Percentiles rank a stretch among this genome's conserved stretches.
Conservation (phyloP, 2,329 filamentous ascomycete genomes). For the Colletotrichum lindemuthianum region DNA sequence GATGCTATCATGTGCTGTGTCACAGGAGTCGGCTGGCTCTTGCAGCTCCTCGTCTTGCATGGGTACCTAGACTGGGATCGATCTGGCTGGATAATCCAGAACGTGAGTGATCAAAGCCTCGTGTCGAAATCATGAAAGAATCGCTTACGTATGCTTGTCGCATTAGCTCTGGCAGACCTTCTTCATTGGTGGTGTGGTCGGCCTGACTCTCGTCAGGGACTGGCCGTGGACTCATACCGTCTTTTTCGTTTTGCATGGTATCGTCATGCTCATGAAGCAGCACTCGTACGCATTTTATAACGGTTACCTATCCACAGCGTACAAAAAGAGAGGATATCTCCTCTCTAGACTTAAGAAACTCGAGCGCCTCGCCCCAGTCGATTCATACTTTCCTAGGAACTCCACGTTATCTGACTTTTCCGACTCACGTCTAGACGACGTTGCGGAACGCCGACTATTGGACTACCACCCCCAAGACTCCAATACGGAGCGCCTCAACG, state of each 20-base stretch:
- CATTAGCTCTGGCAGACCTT: conserved; percentile 72
- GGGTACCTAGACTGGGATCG: conserved; percentile 74
- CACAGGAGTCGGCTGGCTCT: conserved; percentile 71
- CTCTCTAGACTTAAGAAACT: conserved; percentile 64
- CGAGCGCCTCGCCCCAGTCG: conserved; percentile 59
- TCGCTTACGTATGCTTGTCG: not conserved
- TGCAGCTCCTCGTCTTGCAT: conserved; percentile 70
- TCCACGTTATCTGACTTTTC: conserved; percentile 54
- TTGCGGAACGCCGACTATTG: conserved; percentile 53
- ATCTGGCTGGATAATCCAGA: conserved; percentile 78
- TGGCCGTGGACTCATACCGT: conserved; percentile 89
- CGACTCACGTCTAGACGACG: conserved; percentile 54
- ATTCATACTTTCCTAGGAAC: conserved; percentile 53
- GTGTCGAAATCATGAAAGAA: not conserved
- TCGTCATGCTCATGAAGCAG: conserved; percentile 86
- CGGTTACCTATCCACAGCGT: conserved; percentile 73
- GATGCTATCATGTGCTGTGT: conserved; percentile 76
- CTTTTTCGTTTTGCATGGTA: conserved; percentile 78
- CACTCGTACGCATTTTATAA: conserved; percentile 85
- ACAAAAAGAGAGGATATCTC: conserved; percentile 60
- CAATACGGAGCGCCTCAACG: conserved; percentile 65
- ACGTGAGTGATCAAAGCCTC: conserved; percentile 53
- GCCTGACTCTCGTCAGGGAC: conserved; percentile 74
- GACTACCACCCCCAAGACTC: conserved; percentile 45
- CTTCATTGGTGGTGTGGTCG: conserved; percentile 71